Evolutionary conservation across 371 early-diverging fungal species (phyloP), one percentile per base, ranked within the genome.

Genomic region (Globomyces sp.): DNA sequence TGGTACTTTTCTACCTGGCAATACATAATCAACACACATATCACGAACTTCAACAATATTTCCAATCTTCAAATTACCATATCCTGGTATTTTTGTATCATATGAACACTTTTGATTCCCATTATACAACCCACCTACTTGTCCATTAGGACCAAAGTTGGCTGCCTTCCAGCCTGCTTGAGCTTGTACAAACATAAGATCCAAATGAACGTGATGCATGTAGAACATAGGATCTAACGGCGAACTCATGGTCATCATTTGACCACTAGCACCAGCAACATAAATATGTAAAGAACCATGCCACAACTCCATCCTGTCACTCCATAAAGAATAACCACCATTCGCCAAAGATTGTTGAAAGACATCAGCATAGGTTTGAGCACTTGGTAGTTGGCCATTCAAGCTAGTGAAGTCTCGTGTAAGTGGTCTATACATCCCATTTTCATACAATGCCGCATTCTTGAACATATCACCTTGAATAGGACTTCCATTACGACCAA

Each of bases 261-360:
- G 24, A 24, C 24, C 24, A 24, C 24, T 24, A 1, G 53, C 40
- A 24, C 67, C 67, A 45, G 24, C 61, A n/a, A 49, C 41, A 9
- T 47, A 11, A 9, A 48, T 53, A 46, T 71, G 67, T 37, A 71
- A 66, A 48, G 13, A 44, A n/a, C 67, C 71, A 51, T 71, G 71
- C n/a, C 57, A 36, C 40, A 40, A n/a, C 36, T 71, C 60, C 47
- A 42, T 41, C 24, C 13, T 13, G n/a, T 51, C 40, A n/a, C 62
- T 9, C 43, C 57, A 65, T 10, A 11, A 10, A 13, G 11, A 37
- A 39, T 10, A 65, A 57, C 67, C 67, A 44, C 6, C 37, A 10
- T 46, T 46, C 4, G 5, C 4, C 24, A 24, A 24, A 24, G 24
- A 24, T 24, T 24, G 24, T 24, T 24, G 10, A 58, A 10, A 46